A percentile compares a stretch with the other conserved stretches of the same genome.
Evolutionary conservation across 225 moss, liverwort and hornwort species (phyloP).

Genomic region (Polytrichum formosum): DNA sequence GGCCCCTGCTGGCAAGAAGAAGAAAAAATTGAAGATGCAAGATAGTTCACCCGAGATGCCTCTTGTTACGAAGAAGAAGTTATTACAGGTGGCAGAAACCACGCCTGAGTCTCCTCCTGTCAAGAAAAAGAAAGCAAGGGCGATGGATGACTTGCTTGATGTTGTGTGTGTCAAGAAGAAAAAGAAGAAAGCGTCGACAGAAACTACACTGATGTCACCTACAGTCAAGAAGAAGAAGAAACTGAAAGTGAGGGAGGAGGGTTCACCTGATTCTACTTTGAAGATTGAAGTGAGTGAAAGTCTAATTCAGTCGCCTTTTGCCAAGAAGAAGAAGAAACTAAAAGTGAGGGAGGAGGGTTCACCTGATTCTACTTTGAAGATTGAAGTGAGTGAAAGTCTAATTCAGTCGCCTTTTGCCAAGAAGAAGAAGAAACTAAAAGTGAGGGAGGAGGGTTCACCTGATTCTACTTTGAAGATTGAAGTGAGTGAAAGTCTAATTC

Average conservation of each 20-base stretch:
- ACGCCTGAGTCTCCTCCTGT: not conserved
- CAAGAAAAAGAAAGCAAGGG: constrained; percentile 12
- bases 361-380: no score
- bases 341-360: not conserved
- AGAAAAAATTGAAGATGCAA: constrained; percentile 7
- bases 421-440: not conserved
- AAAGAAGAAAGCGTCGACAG: not conserved
- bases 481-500: constrained; percentile 1
- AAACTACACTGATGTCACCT: constrained; percentile 4
- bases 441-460: not conserved
- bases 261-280: no score
- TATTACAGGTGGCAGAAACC: not conserved
- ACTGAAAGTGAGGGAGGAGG: not conserved
- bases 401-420: constrained; percentile 11
- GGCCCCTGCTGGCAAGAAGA: not conserved
- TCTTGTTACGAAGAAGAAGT: not conserved
- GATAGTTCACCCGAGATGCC: not conserved
- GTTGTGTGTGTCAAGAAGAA: constrained; percentile 14
- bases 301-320: constrained; percentile 10
- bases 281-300: not conserved
- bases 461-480: not conserved
- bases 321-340: not conserved
- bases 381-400: not conserved
- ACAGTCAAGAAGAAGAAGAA: constrained; percentile 1
- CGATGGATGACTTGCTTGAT: constrained; percentile 7